Percentiles rank a stretch among this genome's conserved stretches.
Evolutionary conservation across 495 filamentous ascomycete species (phyloP).

Genomic region (Aeminium ludgeri): DNA sequence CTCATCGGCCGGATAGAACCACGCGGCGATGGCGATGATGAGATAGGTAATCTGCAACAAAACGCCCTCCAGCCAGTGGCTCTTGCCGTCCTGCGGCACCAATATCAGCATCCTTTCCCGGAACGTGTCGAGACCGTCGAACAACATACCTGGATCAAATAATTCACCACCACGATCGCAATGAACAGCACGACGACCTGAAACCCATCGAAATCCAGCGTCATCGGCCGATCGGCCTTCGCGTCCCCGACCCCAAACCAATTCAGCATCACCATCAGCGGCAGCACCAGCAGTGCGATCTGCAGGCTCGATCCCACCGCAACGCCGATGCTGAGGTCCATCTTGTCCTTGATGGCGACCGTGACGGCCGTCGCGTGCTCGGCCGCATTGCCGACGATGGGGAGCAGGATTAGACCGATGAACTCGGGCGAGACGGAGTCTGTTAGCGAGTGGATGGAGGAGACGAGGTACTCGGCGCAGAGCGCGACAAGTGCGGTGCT

Average conservation of each 20-base stretch:
- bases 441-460: conserved; percentile 57
- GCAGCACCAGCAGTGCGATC: conserved; percentile 21
- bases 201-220: conserved; percentile 21
- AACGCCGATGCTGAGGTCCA: conserved; percentile 22
- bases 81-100: conserved; percentile 16
- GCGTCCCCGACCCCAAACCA: conserved; percentile 16
- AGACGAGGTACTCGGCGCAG: conserved; percentile 83
- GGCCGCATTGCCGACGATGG: conserved; percentile 21
- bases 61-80: conserved; percentile 27
- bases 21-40: conserved; percentile 25
- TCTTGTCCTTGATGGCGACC: conserved; percentile 22
- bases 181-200: conserved; percentile 17
- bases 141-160: conserved; percentile 15
- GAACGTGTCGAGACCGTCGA: not conserved
- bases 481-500: conserved; percentile 70
- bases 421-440: conserved; percentile 16
- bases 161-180: conserved; percentile 19
- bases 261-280: conserved; percentile 17
- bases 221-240: conserved; percentile 9
- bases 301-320: conserved; percentile 21
- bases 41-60: conserved; percentile 24
- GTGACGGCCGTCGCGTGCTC: conserved; percentile 21
- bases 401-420: conserved; percentile 22
- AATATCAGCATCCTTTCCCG: not conserved
- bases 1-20: conserved; percentile 20